Evolutionary conservation across 306 rosid species (phyloP), one percentile per base, ranked within the genome.

Genomic region (Lupinus albus): DNA sequence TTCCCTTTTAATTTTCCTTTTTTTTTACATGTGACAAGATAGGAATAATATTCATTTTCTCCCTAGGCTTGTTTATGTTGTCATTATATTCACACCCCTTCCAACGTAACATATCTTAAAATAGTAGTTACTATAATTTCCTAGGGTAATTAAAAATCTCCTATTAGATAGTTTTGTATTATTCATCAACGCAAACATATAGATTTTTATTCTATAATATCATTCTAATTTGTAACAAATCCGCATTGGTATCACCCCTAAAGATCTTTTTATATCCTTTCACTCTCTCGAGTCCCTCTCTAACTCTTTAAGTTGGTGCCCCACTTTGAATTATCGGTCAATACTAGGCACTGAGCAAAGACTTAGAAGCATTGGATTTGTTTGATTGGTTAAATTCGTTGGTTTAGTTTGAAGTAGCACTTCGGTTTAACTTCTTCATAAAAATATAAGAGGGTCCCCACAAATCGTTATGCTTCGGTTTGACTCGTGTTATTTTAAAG

Each of bases 321-420:
- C 88, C 85, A 84, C 88, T 42, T 75, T 55, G 73, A 79, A 70
- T 79, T 84, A 50, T 53, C 45, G 14, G 51, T 67, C 38, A 62
- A 35, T 10, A 11, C 55, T 28, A 50, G 14, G 11, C 12, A 67
- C 0, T 38, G 63, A 11, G 48, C 41, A 20, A 6, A 18, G 6
- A 39, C 45, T 1, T 6, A 30, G 3, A 39, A 53, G 15, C 10
- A 60, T 61, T 20, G 4, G 42, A 30, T 73, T 67, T 71, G 56
- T 28, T 61, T 7, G 64, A 54, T 38, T 38, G 44, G 55, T 17
- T 73, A 71, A 66, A 61, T 28, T 71, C 5, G 64, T 61, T 54
- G 79, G 76, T 64, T 76, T n/a, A 54, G 55, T 69, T 63, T 41
- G 52, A 56, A 68, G 61, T 64, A 14, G 61, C 61, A 13, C 47